Conservation (phyloP, 2,329 filamentous ascomycete species). For the Allantophomopsis lycopodina region DNA sequence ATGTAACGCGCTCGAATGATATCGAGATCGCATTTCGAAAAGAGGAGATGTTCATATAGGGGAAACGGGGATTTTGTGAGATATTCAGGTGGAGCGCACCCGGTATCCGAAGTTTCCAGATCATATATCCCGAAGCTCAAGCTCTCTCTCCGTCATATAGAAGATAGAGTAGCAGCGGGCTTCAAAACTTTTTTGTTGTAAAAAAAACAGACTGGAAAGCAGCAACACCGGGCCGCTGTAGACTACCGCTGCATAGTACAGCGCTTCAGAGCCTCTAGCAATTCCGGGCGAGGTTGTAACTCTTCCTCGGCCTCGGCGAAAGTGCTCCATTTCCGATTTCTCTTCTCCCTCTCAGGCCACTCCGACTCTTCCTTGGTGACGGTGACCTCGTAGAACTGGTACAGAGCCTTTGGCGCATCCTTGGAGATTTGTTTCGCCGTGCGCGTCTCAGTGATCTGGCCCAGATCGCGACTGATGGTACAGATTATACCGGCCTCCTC, state of each 20-base stretch:
- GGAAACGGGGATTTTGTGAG: too few species aligned
- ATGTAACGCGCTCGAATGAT: too few species aligned
- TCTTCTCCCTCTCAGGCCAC: constrained; percentile 92
- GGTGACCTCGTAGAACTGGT: constrained; percentile 78
- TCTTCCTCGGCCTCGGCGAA: constrained; percentile 71
- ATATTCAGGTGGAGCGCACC: too few species aligned
- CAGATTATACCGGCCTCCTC: constrained; percentile 92
- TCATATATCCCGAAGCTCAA: too few species aligned
- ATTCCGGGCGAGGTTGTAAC: constrained; percentile 67
- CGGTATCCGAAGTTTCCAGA: too few species aligned
- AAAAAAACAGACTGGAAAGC: too few species aligned
- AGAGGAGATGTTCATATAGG: too few species aligned
- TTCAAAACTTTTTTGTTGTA: too few species aligned
- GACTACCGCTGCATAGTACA: constrained; percentile 30
- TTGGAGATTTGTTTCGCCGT: constrained; percentile 62
- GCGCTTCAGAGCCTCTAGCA: constrained; percentile 72
- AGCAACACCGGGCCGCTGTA: constrained; percentile 22
- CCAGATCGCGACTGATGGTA: constrained; percentile 72
- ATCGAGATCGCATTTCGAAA: too few species aligned
- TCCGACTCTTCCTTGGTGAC: constrained; percentile 73
- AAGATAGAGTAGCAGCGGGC: too few species aligned
- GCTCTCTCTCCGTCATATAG: too few species aligned
- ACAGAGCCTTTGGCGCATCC: constrained; percentile 46
- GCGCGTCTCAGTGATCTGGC: constrained; percentile 72
- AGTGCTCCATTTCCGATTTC: constrained; percentile 79